phyloP scores from a whole-genome alignment of 2,329 filamentous ascomycete species.

The Blastomyces silverae region DNA sequence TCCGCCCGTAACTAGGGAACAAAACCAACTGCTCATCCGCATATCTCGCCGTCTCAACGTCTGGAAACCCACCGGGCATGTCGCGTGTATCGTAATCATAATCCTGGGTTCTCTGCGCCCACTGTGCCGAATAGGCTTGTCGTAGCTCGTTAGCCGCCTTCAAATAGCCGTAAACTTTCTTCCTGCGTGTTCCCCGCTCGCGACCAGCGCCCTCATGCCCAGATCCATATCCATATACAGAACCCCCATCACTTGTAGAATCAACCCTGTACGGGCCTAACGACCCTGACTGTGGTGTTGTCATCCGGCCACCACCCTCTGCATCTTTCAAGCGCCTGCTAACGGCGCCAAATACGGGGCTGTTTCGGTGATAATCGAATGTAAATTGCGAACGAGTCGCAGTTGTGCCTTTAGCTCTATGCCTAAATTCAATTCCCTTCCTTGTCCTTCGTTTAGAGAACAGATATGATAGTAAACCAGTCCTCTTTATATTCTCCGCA shows the following conservation, averaged over 20 bases:
- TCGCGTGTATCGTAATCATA: constrained; percentile 43
- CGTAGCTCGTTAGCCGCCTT: constrained; percentile 65
- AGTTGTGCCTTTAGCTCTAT: background rate
- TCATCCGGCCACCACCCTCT: background rate
- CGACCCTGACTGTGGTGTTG: constrained; percentile 7
- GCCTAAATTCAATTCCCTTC: background rate
- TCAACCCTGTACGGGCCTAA: constrained; percentile 5
- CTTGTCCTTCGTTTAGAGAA: background rate
- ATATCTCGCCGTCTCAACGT: constrained; percentile 70
- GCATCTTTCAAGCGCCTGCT: constrained; percentile 11
- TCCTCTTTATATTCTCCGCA: background rate
- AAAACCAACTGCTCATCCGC: constrained; percentile 89
- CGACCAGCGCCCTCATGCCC: constrained; percentile 29
- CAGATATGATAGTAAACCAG: background rate
- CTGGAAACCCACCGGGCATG: constrained; percentile 73
- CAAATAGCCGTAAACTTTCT: constrained; percentile 67
- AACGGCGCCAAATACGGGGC: background rate
- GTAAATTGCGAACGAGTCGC: background rate
- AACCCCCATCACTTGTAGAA: background rate
- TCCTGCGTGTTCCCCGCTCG: constrained; percentile 65
- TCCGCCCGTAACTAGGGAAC: constrained; percentile 87
- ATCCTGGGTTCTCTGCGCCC: constrained; percentile 44
- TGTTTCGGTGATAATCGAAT: background rate
- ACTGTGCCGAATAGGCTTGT: constrained; percentile 57
- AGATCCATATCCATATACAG: constrained; percentile 24